These are phyloP conservation scores for Dichotomocladium elegans DNA, from an alignment of 371 early-diverging fungal species.

Conservation along the genomic window DNA sequence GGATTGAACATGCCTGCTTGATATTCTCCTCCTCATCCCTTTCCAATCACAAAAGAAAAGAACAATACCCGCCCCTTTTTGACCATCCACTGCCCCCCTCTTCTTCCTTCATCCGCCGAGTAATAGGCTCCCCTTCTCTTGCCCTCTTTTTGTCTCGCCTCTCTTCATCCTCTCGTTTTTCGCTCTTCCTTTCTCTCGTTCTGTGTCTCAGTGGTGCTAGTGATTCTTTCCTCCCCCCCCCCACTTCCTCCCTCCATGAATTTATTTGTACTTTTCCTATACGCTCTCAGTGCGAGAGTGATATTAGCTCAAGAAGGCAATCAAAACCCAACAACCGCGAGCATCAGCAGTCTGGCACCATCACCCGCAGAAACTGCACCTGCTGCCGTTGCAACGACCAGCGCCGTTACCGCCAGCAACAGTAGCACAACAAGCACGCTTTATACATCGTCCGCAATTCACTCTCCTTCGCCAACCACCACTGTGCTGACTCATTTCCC, in stretches of 20 bases:
- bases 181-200: not conserved
- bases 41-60: no score
- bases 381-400: not conserved
- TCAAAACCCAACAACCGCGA: slow-evolving; percentile 1
- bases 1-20: no score
- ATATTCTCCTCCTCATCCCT: not conserved
- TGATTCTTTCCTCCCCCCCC: slow-evolving; percentile 2
- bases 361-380: not conserved
- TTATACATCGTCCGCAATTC: not conserved
- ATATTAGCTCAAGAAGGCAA: slow-evolving; percentile 6
- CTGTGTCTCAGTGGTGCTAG: not conserved
- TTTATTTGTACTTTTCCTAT: not conserved
- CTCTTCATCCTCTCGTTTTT: not conserved
- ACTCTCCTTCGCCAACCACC: not conserved
- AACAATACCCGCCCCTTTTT: no score
- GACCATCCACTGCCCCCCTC: not conserved
- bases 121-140: not conserved
- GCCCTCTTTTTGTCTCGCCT: slow-evolving; percentile 5
- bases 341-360: slow-evolving; percentile 1
- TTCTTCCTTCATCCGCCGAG: not conserved
- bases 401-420: not conserved
- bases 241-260: not conserved
- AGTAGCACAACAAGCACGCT: not conserved
- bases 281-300: not conserved
- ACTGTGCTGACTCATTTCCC: slow-evolving; percentile 31